Conservation (phyloP, 306 rosid genomes). For the Canavalia gladiata region DNA sequence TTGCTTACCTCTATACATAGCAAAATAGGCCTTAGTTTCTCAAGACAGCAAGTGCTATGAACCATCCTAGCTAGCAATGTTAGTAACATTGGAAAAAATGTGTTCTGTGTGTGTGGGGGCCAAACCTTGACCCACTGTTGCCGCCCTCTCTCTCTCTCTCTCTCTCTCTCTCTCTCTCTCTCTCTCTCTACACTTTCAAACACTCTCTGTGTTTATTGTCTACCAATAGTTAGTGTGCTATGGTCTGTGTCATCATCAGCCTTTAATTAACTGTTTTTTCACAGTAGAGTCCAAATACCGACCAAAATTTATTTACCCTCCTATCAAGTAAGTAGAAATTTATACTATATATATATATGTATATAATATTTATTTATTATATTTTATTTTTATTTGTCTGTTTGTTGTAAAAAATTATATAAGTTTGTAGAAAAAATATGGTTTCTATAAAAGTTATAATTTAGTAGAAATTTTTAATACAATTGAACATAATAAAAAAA, state of each 20-base stretch:
- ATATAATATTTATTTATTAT: too few relatives aligned
- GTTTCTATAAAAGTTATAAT: too few relatives aligned
- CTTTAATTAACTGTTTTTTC: constrained; percentile 12
- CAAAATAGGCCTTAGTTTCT: not conserved
- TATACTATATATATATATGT: too few relatives aligned
- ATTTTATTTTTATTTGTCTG: too few relatives aligned
- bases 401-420: too few relatives aligned
- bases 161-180: not conserved
- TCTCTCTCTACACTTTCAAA: not conserved
- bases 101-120: not conserved
- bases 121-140: constrained; percentile 29
- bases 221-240: not conserved
- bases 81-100: not conserved
- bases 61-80: constrained; percentile 13
- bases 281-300: constrained; percentile 32
- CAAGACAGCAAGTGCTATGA: not conserved
- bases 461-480: too few relatives aligned
- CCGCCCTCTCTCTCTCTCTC: constrained; percentile 5
- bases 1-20: not conserved
- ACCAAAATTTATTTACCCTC: not conserved
- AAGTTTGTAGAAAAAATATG: too few relatives aligned
- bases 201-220: not conserved
- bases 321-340: too few relatives aligned
- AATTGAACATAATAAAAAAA: not conserved
- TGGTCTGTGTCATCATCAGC: not conserved